These are phyloP conservation scores for Phytopythium vexans DNA, from an alignment of 352 stramenopile species.

Conservation along the genomic window DNA sequence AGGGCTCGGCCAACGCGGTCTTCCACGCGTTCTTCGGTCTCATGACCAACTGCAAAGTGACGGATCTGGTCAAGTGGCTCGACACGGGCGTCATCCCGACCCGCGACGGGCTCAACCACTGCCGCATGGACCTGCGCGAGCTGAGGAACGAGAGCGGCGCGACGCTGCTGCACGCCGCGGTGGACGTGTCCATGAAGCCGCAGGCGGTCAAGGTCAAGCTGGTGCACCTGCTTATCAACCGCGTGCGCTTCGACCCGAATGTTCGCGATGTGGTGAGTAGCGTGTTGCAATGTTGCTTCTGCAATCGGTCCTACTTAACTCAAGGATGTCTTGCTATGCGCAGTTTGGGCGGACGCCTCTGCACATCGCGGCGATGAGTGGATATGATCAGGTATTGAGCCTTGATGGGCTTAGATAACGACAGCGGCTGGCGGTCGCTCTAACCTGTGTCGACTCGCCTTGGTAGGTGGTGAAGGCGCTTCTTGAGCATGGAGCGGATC, in stretches of 20 bases:
- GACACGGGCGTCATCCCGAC: slow-evolving; percentile 75
- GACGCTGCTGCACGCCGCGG: slow-evolving; percentile 64
- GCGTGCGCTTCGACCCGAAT: slow-evolving; percentile 71
- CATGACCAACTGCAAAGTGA: slow-evolving; percentile 48
- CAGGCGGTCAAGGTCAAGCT: slow-evolving; percentile 69
- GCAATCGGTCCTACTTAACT: not conserved
- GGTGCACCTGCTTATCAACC: slow-evolving; percentile 59
- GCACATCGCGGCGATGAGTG: slow-evolving; percentile 69
- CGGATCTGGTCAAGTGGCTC: slow-evolving; percentile 50
- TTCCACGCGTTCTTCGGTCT: slow-evolving; percentile 79
- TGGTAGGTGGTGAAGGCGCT: slow-evolving; percentile 46
- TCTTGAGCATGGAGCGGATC: slow-evolving; percentile 47
- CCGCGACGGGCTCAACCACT: slow-evolving; percentile 74
- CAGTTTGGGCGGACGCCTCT: slow-evolving; percentile 72
- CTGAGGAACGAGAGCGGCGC: slow-evolving; percentile 66
- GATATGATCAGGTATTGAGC: slow-evolving; percentile 41
- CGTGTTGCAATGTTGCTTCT: not conserved
- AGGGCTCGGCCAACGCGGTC: slow-evolving; percentile 70
- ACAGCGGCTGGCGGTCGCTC: not conserved
- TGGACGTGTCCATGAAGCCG: slow-evolving; percentile 62
- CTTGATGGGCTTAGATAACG: not conserved
- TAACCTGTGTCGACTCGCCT: slow-evolving; percentile 2
- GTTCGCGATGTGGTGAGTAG: slow-evolving; percentile 49
- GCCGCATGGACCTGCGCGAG: slow-evolving; percentile 49
- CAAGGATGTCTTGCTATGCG: slow-evolving; percentile 3